Conservation (phyloP, 2,329 filamentous ascomycete species). For the Bipolaris sorokiniana region DNA sequence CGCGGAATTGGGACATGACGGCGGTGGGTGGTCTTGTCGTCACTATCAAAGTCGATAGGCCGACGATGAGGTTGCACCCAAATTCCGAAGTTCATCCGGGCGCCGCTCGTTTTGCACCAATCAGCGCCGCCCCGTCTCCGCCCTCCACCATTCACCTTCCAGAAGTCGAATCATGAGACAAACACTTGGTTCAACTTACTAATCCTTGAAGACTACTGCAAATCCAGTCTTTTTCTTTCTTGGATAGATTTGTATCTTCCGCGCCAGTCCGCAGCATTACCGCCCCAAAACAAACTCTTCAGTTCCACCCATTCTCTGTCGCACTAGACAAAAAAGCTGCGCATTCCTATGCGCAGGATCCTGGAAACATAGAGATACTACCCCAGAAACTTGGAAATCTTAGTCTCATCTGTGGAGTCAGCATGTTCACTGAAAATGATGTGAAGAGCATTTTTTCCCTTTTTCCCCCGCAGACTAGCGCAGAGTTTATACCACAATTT, state of each 20-base stretch:
- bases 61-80: constrained; percentile 15
- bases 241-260: neutral
- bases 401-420: neutral
- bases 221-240: neutral
- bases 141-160: constrained; percentile 1
- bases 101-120: constrained; percentile 15
- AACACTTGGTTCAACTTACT: neutral
- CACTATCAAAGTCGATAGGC: constrained; percentile 3
- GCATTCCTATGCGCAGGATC: neutral
- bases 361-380: neutral
- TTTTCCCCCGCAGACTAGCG: constrained; percentile 28
- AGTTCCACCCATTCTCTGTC: neutral
- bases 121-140: constrained; percentile 10
- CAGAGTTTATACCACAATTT: constrained; percentile 22
- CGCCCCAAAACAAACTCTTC: neutral
- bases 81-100: constrained; percentile 19
- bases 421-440: constrained; percentile 46
- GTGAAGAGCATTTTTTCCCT: constrained; percentile 34
- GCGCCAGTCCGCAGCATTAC: neutral
- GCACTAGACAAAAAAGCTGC: neutral
- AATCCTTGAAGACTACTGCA: neutral
- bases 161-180: neutral
- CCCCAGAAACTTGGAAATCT: neutral
- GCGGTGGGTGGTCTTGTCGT: constrained; percentile 18
- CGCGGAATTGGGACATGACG: constrained; percentile 73